These are phyloP conservation scores for Aspergillus felis DNA, from an alignment of 2,329 filamentous ascomycete species.

Conservation along the genomic window DNA sequence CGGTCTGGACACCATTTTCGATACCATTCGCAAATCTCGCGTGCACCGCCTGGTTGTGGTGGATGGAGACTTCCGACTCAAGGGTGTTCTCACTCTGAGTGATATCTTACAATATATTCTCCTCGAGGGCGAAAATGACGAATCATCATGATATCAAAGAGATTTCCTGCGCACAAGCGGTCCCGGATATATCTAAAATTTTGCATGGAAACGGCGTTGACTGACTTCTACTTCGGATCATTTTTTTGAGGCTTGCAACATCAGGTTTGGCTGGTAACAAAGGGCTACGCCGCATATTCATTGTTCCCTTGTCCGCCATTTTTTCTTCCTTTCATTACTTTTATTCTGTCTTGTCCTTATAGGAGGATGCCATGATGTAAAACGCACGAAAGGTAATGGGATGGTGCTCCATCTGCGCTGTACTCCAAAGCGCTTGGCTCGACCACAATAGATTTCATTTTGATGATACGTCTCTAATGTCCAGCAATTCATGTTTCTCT, in stretches of 20 bases:
- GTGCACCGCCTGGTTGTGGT: constrained; percentile 92
- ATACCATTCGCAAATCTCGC: constrained; percentile 90
- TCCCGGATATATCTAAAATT: constrained; percentile 22
- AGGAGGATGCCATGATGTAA: constrained; percentile 12
- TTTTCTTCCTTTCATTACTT: constrained; percentile 3
- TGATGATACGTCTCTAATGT: constrained; percentile 9
- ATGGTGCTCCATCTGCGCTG: constrained; percentile 13
- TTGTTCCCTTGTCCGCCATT: not conserved
- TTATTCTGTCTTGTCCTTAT: constrained; percentile 1
- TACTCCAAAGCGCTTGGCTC: constrained; percentile 18
- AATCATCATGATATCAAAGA: constrained; percentile 28
- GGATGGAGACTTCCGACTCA: constrained; percentile 80
- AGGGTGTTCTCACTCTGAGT: constrained; percentile 86
- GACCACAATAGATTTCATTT: constrained; percentile 27
- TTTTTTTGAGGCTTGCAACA: constrained; percentile 5
- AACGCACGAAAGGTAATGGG: constrained; percentile 28
- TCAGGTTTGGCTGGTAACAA: not conserved
- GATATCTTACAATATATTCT: constrained; percentile 96
- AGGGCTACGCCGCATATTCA: not conserved
- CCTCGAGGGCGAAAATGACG: constrained; percentile 68
- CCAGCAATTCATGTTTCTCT: not conserved
- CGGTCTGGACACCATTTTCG: constrained; percentile 90
- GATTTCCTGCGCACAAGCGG: constrained; percentile 2
- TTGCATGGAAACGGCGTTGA: constrained; percentile 36
- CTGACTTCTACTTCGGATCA: constrained; percentile 4